A percentile compares a stretch with the other conserved stretches of the same genome.
Conservation (phyloP, 2,329 filamentous ascomycete species). For the Aspergillus sp. region DNA sequence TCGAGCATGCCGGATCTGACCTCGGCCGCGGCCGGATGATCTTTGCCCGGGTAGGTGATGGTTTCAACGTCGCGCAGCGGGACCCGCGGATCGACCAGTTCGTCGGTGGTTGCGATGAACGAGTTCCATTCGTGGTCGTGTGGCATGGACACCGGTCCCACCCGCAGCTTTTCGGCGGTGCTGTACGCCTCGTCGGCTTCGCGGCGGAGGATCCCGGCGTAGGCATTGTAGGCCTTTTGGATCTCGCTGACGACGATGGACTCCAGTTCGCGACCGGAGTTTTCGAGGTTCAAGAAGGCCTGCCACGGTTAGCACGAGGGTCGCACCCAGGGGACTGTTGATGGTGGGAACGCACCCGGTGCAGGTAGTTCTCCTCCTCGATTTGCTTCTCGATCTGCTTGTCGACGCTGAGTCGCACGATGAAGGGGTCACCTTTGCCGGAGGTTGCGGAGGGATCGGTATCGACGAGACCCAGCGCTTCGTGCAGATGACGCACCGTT, state of each 20-base stretch:
- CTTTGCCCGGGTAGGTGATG: slow-evolving; percentile 87
- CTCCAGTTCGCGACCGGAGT: slow-evolving; percentile 89
- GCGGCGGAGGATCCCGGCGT: slow-evolving; percentile 85
- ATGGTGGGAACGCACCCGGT: slow-evolving; percentile 61
- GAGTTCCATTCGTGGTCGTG: slow-evolving; percentile 88
- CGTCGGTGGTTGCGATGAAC: slow-evolving; percentile 76
- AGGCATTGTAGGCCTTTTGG: slow-evolving; percentile 94
- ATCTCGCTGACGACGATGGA: slow-evolving; percentile 96
- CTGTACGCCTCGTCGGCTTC: slow-evolving; percentile 80
- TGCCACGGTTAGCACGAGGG: slow-evolving; percentile 35
- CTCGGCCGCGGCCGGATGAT: slow-evolving; percentile 78
- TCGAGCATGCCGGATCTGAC: slow-evolving; percentile 88
- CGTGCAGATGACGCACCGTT: slow-evolving; percentile 76
- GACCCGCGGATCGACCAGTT: slow-evolving; percentile 81
- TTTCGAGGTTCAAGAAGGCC: slow-evolving; percentile 93
- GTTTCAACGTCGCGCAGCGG: slow-evolving; percentile 75
- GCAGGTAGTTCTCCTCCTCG: slow-evolving; percentile 95
- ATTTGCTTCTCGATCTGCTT: slow-evolving; percentile 88
- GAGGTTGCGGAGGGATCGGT: slow-evolving; percentile 70
- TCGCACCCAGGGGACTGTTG: not conserved
- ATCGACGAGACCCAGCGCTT: slow-evolving; percentile 75
- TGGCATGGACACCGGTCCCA: slow-evolving; percentile 85
- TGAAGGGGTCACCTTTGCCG: slow-evolving; percentile 88
- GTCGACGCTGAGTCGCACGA: slow-evolving; percentile 81
- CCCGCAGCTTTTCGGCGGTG: slow-evolving; percentile 75